A percentile compares a stretch with the other conserved stretches of the same genome.
Evolutionary conservation across 1,139 yeast species (phyloP).

Genomic region (Magnusiomyces ingens): DNA sequence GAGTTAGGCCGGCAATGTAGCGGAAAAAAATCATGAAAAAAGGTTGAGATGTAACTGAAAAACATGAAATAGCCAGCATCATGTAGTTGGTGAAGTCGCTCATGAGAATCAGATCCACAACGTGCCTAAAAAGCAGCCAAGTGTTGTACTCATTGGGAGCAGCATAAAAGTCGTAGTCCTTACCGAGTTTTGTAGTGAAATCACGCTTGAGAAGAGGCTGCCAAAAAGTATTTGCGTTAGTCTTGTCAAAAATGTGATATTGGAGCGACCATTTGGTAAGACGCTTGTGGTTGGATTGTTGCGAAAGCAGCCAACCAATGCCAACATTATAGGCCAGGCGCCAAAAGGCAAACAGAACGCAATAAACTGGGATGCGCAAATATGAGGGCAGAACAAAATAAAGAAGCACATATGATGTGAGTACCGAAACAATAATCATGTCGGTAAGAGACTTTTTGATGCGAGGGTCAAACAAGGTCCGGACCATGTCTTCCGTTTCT

Average conservation of each 20-base stretch:
- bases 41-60: slow-evolving; percentile 39
- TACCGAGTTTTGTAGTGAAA: slow-evolving; percentile 56
- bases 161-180: slow-evolving; percentile 41
- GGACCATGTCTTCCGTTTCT: slow-evolving; percentile 79
- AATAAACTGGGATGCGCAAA: slow-evolving; percentile 41
- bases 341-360: slow-evolving; percentile 64
- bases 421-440: slow-evolving; percentile 46
- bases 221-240: slow-evolving; percentile 29
- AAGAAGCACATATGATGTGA: slow-evolving; percentile 47
- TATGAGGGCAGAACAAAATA: slow-evolving; percentile 35
- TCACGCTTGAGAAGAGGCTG: slow-evolving; percentile 45
- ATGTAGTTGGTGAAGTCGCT: slow-evolving; percentile 76
- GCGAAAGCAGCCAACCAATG: slow-evolving; percentile 62
- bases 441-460: slow-evolving; percentile 65
- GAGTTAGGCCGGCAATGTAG: slow-evolving; percentile 38
- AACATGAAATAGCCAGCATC: slow-evolving; percentile 59
- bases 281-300: slow-evolving; percentile 55
- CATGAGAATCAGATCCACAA: slow-evolving; percentile 79
- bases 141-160: slow-evolving; percentile 75
- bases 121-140: slow-evolving; percentile 74
- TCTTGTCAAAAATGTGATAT: slow-evolving; percentile 41
- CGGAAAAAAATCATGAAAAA: slow-evolving; percentile 32
- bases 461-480: slow-evolving; percentile 73
- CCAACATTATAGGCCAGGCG: slow-evolving; percentile 73
- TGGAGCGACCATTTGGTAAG: slow-evolving; percentile 52